A percentile compares a stretch with the other conserved stretches of the same genome.
Conservation (phyloP, 257 asterid genomes). For the Catharanthus roseus region DNA sequence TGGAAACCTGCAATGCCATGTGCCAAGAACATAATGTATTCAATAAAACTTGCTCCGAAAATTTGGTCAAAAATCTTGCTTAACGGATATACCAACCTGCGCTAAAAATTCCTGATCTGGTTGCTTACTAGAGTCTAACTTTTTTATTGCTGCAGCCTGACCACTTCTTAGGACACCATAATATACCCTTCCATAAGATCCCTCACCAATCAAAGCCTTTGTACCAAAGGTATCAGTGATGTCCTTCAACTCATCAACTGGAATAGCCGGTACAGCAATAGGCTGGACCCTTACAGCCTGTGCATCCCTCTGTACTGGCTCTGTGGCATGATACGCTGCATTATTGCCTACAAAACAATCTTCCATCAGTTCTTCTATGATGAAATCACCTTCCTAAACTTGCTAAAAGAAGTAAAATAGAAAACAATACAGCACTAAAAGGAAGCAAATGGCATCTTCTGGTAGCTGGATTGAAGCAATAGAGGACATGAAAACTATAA, state of each 20-base stretch:
- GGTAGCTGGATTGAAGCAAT: not conserved
- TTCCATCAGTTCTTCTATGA: constrained; percentile 13
- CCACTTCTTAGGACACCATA: constrained; percentile 56
- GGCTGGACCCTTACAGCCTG: constrained; percentile 51
- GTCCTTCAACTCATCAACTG: constrained; percentile 67
- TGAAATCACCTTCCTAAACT: not conserved
- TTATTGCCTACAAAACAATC: constrained; percentile 28
- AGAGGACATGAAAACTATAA: not conserved
- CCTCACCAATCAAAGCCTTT: constrained; percentile 65
- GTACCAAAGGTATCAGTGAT: constrained; percentile 64
- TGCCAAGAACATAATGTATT: not conserved
- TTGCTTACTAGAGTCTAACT: constrained; percentile 83
- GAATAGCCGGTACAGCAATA: constrained; percentile 53
- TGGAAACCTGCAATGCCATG: constrained; percentile 48
- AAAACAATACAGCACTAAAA: not conserved
- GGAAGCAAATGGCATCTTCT: not conserved
- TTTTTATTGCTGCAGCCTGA: constrained; percentile 69
- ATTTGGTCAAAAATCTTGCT: not conserved
- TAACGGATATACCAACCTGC: constrained; percentile 37
- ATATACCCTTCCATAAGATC: constrained; percentile 79
- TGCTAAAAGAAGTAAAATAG: not conserved
- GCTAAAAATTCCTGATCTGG: constrained; percentile 64
- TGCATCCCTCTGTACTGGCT: constrained; percentile 47
- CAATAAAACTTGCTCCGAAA: not conserved
- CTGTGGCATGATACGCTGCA: constrained; percentile 50